These are phyloP conservation scores for Microdochium bolleyi DNA, from an alignment of 2,329 filamentous ascomycete genomes.

Conservation along the genomic window DNA sequence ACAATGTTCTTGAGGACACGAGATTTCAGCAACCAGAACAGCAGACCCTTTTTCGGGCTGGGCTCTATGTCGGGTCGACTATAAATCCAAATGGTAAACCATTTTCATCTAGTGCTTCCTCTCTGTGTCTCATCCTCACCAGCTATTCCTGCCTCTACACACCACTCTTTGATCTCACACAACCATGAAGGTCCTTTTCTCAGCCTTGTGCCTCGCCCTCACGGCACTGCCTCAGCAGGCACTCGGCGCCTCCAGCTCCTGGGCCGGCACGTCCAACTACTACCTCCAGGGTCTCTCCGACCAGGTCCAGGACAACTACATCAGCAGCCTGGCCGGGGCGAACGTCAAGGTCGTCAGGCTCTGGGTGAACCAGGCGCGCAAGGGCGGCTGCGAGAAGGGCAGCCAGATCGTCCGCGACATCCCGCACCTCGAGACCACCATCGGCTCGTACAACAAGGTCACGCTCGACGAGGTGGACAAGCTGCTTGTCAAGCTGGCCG, in stretches of 20 bases:
- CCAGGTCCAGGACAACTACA: conserved; percentile 15
- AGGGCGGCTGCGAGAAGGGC: conserved; percentile 16
- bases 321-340: conserved; percentile 13
- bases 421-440: conserved; percentile 11
- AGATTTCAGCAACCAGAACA: too few relatives aligned
- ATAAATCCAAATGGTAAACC: too few relatives aligned
- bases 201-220: neutral
- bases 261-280: conserved; percentile 19
- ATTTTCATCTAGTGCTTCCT: too few relatives aligned
- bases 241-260: conserved; percentile 9
- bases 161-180: too few relatives aligned
- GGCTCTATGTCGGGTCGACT: too few relatives aligned
- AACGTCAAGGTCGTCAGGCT: conserved; percentile 20
- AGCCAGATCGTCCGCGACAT: conserved; percentile 12
- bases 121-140: too few relatives aligned
- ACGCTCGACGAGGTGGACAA: conserved; percentile 19
- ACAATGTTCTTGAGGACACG: too few relatives aligned
- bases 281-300: conserved; percentile 18
- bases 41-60: too few relatives aligned
- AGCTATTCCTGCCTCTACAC: too few relatives aligned
- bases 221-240: neutral
- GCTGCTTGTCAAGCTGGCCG: conserved; percentile 14
- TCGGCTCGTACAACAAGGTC: conserved; percentile 15
- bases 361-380: conserved; percentile 16
- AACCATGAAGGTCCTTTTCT: neutral